A percentile compares a stretch with the other conserved stretches of the same genome.
phyloP scores from a whole-genome alignment of 495 filamentous ascomycete genomes.

The Neurospora africana region DNA sequence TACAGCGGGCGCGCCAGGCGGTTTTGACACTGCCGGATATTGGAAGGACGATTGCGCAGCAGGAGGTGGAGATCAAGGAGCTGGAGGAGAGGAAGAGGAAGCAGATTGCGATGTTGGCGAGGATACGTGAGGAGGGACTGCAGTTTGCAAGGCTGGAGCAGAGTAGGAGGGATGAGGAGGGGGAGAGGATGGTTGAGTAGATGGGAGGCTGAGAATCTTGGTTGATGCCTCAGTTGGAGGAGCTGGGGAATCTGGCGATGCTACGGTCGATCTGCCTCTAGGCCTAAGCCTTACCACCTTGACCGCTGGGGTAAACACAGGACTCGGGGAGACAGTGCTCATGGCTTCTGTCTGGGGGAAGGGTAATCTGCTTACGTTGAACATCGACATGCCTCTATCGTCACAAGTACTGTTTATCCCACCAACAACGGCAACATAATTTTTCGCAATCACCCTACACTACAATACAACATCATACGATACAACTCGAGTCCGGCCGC shows the following conservation, averaged over 20 bases:
- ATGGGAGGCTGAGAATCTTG: background rate
- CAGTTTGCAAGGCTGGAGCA: slow-evolving; percentile 17
- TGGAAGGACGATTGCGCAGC: slow-evolving; percentile 59
- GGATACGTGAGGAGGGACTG: slow-evolving; percentile 32
- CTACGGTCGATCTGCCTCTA: background rate
- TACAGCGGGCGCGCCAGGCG: slow-evolving; percentile 63
- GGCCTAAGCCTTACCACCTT: background rate
- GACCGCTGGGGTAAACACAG: background rate
- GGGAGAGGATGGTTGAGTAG: slow-evolving; percentile 16
- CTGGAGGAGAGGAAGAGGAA: slow-evolving; percentile 56
- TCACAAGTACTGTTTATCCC: background rate
- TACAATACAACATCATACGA: background rate
- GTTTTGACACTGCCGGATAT: slow-evolving; percentile 66
- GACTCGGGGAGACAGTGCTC: background rate
- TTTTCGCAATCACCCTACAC: background rate
- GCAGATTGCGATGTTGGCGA: slow-evolving; percentile 46
- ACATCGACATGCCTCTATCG: background rate
- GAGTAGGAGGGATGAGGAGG: slow-evolving; percentile 4
- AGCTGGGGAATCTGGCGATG: too few species aligned
- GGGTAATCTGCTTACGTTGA: background rate
- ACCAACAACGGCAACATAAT: background rate
- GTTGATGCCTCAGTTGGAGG: too few species aligned
- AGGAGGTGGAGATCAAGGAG: slow-evolving; percentile 67
- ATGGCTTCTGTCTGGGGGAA: too few species aligned
- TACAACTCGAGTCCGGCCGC: background rate